Percentiles rank a stretch among this genome's conserved stretches.
These are phyloP conservation scores for Cardamine chenopodiifolia DNA, from an alignment of 345 rosid genomes.

Conservation along the genomic window DNA sequence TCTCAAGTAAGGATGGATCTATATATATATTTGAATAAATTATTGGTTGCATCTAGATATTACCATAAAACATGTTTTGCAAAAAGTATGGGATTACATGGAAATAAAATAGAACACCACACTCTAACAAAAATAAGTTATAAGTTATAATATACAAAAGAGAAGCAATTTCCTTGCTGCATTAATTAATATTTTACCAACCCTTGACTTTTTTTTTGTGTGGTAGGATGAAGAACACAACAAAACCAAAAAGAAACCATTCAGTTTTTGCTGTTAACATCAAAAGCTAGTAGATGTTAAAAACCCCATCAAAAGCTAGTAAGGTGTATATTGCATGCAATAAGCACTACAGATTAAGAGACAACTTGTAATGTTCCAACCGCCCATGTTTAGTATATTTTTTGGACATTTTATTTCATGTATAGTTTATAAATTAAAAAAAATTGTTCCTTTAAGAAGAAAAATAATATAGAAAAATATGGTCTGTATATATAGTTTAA, in stretches of 20 bases:
- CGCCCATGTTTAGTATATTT: slow-evolving; percentile 30
- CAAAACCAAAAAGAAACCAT: slow-evolving; percentile 28
- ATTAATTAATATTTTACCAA: slow-evolving; percentile 34
- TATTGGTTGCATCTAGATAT: slow-evolving; percentile 9
- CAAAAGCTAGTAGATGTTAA: slow-evolving; percentile 17
- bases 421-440: not conserved
- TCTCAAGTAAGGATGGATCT: not conserved
- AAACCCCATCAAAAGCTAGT: slow-evolving; percentile 16
- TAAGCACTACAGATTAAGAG: slow-evolving; percentile 23
- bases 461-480: not conserved
- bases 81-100: slow-evolving; percentile 15
- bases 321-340: slow-evolving; percentile 22
- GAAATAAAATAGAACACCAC: not conserved
- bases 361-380: slow-evolving; percentile 25
- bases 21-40: not conserved
- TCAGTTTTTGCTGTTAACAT: slow-evolving; percentile 28
- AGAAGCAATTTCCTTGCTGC: slow-evolving; percentile 30
- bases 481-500: not conserved
- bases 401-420: not conserved
- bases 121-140: slow-evolving; percentile 12
- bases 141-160: not conserved
- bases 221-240: slow-evolving; percentile 30
- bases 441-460: not conserved
- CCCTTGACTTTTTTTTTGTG: slow-evolving; percentile 29
- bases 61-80: slow-evolving; percentile 19